Conservation (phyloP, 1,139 yeast genomes). For the Lodderomyces elongisporus region DNA sequence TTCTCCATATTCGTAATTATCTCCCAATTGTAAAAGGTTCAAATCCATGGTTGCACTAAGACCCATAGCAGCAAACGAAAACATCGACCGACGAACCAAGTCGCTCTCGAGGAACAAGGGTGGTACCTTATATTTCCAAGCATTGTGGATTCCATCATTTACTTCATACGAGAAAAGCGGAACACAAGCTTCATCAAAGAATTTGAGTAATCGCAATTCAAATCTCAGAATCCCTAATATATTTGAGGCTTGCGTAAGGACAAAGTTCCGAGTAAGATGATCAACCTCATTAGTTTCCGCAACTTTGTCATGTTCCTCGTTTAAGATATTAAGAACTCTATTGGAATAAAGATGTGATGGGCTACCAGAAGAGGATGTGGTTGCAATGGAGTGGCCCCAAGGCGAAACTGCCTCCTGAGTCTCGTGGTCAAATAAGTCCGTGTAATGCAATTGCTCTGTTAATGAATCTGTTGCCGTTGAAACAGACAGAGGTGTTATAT, state of each 20-base stretch:
- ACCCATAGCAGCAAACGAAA: slow-evolving; percentile 19
- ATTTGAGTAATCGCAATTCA: slow-evolving; percentile 27
- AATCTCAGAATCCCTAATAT: slow-evolving; percentile 25
- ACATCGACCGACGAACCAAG: slow-evolving; percentile 21
- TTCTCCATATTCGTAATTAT: neutral
- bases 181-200: slow-evolving; percentile 26
- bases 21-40: slow-evolving; percentile 2
- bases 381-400: no score
- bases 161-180: slow-evolving; percentile 17
- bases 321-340: no score
- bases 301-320: no score
- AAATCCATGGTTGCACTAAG: slow-evolving; percentile 8
- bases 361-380: no score
- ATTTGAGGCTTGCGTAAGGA: slow-evolving; percentile 12
- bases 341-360: no score
- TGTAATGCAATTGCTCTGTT: no score
- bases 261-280: slow-evolving; percentile 8
- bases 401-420: no score
- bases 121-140: slow-evolving; percentile 28
- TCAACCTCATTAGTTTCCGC: slow-evolving; percentile 1
- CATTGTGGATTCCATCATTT: slow-evolving; percentile 18
- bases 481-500: no score
- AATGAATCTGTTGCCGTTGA: no score
- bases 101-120: slow-evolving; percentile 18
- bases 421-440: no score